Evolutionary conservation across 1,139 yeast species (phyloP).

Genomic region (Debaryomyces sp.): DNA sequence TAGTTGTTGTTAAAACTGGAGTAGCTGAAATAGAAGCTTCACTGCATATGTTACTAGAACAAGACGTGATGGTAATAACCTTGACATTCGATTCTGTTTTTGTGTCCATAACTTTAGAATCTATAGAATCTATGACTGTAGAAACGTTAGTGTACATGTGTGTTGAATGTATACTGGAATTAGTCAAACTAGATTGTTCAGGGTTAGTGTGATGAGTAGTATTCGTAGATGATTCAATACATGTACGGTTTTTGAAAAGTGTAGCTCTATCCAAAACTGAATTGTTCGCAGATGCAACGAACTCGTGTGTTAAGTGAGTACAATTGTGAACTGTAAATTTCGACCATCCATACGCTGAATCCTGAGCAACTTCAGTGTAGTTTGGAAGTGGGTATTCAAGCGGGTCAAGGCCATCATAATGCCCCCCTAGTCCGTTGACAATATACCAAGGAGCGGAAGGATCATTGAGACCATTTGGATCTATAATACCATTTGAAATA

Average conservation of each 20-base stretch:
- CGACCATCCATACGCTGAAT: conserved; percentile 13
- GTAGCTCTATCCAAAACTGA: conserved; percentile 12
- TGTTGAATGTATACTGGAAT: background rate
- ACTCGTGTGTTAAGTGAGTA: conserved; percentile 13
- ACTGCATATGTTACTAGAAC: conserved; percentile 39
- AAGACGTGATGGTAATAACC: conserved; percentile 52
- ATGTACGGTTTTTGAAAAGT: conserved; percentile 6
- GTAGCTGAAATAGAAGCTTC: conserved; percentile 22
- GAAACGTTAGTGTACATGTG: conserved; percentile 25
- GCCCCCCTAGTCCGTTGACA: conserved; percentile 13
- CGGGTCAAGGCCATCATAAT: conserved; percentile 11
- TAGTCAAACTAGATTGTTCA: background rate
- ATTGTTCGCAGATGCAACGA: conserved; percentile 9
- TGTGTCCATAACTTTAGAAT: background rate
- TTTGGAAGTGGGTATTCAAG: conserved; percentile 12
- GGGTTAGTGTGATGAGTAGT: background rate
- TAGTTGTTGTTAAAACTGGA: conserved; percentile 21
- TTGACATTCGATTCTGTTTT: conserved; percentile 25
- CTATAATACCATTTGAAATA: conserved; percentile 7
- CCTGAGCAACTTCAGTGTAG: conserved; percentile 10
- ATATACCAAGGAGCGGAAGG: conserved; percentile 14
- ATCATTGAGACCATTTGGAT: conserved; percentile 11
- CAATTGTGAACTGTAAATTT: conserved; percentile 13
- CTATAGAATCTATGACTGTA: conserved; percentile 17
- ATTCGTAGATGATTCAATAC: background rate